Percentiles rank a stretch among this genome's conserved stretches.
Conservation (phyloP, 2,329 filamentous ascomycete genomes). For the Penicillium sp. region DNA sequence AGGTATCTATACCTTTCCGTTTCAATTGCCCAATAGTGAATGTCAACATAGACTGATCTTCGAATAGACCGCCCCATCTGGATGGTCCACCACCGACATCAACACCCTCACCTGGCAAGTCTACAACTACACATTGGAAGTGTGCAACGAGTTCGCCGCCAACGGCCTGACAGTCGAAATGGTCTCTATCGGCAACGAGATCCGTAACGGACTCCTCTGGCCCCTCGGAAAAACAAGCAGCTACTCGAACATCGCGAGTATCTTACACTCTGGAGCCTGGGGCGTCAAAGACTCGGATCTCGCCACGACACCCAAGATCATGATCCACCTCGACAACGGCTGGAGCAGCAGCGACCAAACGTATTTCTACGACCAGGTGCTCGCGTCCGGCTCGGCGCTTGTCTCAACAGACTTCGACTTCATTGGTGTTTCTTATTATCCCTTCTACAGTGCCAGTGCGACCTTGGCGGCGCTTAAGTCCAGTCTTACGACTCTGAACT, state of each 20-base stretch:
- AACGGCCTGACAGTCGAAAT: slow-evolving; percentile 60
- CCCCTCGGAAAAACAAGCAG: slow-evolving; percentile 60
- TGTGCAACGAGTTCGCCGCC: slow-evolving; percentile 61
- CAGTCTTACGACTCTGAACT: slow-evolving; percentile 60
- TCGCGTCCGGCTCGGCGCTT: slow-evolving; percentile 53
- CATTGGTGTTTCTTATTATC: slow-evolving; percentile 73
- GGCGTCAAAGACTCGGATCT: slow-evolving; percentile 66
- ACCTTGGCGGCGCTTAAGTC: slow-evolving; percentile 59
- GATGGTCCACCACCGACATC: slow-evolving; percentile 62
- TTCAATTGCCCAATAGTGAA: too few species aligned
- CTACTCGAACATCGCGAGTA: slow-evolving; percentile 61
- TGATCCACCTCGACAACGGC: slow-evolving; percentile 76
- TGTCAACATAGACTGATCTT: neutral
- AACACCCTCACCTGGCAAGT: slow-evolving; percentile 61
- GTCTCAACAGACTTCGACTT: slow-evolving; percentile 63
- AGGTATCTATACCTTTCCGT: slow-evolving; percentile 39
- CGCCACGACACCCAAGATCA: slow-evolving; percentile 62
- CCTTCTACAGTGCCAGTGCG: slow-evolving; percentile 65
- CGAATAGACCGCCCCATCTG: slow-evolving; percentile 55
- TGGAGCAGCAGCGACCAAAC: slow-evolving; percentile 69
- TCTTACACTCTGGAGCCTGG: slow-evolving; percentile 65
- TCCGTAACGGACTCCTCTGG: slow-evolving; percentile 67
- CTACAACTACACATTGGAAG: slow-evolving; percentile 68
- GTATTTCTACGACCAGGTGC: slow-evolving; percentile 64
- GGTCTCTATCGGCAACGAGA: slow-evolving; percentile 74